These are phyloP conservation scores for Termitomyces sp. DNA, from an alignment of 768 basidiomycete species.

Conservation along the genomic window DNA sequence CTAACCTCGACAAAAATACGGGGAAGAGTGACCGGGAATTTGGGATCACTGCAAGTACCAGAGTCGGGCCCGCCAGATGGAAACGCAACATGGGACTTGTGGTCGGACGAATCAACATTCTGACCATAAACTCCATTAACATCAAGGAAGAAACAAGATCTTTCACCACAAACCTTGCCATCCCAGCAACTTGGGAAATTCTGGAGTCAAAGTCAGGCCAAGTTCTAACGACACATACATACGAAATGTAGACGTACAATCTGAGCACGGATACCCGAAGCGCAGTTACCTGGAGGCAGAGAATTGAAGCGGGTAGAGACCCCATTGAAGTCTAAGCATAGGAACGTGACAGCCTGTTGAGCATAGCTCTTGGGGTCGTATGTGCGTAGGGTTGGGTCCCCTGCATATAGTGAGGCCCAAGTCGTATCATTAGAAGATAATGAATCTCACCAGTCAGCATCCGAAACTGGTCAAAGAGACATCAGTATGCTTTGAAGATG, in stretches of 20 bases:
- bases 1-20: constrained; percentile 49
- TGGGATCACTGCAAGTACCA: constrained; percentile 42
- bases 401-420: constrained; percentile 13
- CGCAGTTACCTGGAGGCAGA: constrained; percentile 32
- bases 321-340: constrained; percentile 43
- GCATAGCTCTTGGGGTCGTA: constrained; percentile 38
- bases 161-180: constrained; percentile 31
- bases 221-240: neutral
- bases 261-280: constrained; percentile 44
- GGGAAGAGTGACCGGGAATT: constrained; percentile 38
- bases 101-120: constrained; percentile 44
- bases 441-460: constrained; percentile 41
- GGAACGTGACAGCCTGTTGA: constrained; percentile 41
- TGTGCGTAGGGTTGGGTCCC: constrained; percentile 37
- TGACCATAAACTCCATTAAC: constrained; percentile 6
- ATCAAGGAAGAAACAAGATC: neutral
- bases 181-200: constrained; percentile 55
- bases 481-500: neutral
- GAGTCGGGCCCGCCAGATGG: constrained; percentile 40
- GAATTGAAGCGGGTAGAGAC: constrained; percentile 30
- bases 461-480: constrained; percentile 33
- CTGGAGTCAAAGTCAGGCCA: constrained; percentile 17
- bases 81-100: constrained; percentile 48
- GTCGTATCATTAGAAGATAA: neutral
- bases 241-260: constrained; percentile 28